Conservation (phyloP, 345 rosid species). For the Limnanthes douglasii region DNA sequence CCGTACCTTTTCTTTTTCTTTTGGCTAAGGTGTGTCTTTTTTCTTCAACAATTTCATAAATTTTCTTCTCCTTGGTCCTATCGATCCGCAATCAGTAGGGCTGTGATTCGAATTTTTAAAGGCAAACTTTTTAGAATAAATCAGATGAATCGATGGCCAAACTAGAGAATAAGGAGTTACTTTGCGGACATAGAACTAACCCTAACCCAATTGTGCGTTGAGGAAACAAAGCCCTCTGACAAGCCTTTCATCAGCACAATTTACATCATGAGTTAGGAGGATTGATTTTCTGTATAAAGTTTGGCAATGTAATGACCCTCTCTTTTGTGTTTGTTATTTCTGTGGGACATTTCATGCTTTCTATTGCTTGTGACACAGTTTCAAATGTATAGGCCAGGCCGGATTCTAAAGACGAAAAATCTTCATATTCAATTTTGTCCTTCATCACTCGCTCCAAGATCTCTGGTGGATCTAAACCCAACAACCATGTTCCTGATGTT, state of each 20-base stretch:
- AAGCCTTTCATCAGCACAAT: too few species aligned
- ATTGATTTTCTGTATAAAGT: background rate
- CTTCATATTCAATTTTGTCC: slow-evolving; percentile 36
- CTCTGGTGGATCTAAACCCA: slow-evolving; percentile 22
- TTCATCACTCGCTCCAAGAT: slow-evolving; percentile 14
- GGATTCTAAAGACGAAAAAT: slow-evolving; percentile 23
- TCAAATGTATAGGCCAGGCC: slow-evolving; percentile 49
- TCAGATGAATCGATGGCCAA: too few species aligned
- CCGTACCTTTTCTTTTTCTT: too few species aligned
- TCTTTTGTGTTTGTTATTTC: background rate
- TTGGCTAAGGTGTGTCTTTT: too few species aligned
- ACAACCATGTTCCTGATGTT: slow-evolving; percentile 19
- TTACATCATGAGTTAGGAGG: too few species aligned
- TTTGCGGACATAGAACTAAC: too few species aligned
- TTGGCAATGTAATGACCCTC: background rate
- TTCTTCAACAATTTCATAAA: too few species aligned
- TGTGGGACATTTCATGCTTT: background rate
- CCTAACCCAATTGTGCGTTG: too few species aligned
- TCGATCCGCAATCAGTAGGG: too few species aligned
- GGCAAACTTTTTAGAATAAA: too few species aligned
- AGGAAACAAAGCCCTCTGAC: background rate
- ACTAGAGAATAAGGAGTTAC: too few species aligned
- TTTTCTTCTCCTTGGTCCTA: slow-evolving; percentile 19
- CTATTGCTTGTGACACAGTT: slow-evolving; percentile 10
- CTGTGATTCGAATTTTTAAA: too few species aligned